A percentile compares a stretch with the other conserved stretches of the same genome.
These are phyloP conservation scores for Peronosclerospora sorghi DNA, from an alignment of 352 stramenopile genomes.

Conservation along the genomic window DNA sequence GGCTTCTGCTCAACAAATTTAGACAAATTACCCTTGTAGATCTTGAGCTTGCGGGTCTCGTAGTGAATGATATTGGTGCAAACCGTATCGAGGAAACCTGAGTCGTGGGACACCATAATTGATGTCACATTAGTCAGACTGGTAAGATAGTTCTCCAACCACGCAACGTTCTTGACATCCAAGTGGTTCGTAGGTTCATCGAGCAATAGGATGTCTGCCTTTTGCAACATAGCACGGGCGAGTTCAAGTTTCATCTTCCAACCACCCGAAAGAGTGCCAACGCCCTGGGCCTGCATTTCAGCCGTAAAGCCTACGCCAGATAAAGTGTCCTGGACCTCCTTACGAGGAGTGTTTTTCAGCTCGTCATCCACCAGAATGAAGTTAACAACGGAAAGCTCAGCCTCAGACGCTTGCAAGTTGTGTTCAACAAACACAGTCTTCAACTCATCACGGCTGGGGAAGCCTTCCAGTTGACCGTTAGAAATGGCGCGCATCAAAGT, in stretches of 20 bases:
- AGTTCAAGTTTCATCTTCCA: conserved; percentile 95
- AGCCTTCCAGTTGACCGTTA: conserved; percentile 92
- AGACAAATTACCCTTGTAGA: conserved; percentile 81
- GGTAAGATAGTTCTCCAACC: conserved; percentile 88
- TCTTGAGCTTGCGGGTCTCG: conserved; percentile 87
- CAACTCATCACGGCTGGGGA: conserved; percentile 91
- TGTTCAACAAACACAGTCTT: conserved; percentile 95
- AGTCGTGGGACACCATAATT: conserved; percentile 94
- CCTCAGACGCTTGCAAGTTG: conserved; percentile 89
- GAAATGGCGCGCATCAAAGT: conserved; percentile 95
- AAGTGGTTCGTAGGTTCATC: too few species aligned
- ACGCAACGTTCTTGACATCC: conserved; percentile 89
- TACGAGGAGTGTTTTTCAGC: conserved; percentile 78
- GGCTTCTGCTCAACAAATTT: conserved; percentile 80
- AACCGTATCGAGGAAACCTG: conserved; percentile 95
- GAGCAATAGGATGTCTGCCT: conserved; percentile 93
- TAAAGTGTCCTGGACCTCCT: conserved; percentile 89
- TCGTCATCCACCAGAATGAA: conserved; percentile 85
- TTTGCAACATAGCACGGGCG: conserved; percentile 89
- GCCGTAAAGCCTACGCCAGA: conserved; percentile 88
- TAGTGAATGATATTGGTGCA: conserved; percentile 98
- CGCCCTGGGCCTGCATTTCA: conserved; percentile 87
- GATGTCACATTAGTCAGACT: conserved; percentile 83
- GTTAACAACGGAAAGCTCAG: conserved; percentile 73
- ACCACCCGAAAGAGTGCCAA: conserved; percentile 90